Evolutionary conservation across 148 eudicot species (phyloP).

Genomic region (Heliosperma pusillum): DNA sequence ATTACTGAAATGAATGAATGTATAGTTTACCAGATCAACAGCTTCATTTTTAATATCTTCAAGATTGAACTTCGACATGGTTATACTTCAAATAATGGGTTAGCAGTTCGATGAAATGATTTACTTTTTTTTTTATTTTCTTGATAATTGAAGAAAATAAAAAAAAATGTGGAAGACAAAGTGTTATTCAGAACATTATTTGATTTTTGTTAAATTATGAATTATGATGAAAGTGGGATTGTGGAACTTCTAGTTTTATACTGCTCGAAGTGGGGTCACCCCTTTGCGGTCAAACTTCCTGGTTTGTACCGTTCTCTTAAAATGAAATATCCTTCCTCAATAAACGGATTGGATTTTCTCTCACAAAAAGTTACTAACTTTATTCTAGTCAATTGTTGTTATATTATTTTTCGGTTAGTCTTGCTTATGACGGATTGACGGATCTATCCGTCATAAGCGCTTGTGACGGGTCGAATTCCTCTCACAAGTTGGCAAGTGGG

Average conservation of each 20-base stretch:
- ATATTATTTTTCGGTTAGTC: too few species aligned
- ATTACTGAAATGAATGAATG: background rate
- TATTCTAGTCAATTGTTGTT: too few species aligned
- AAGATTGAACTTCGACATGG: conserved; percentile 41
- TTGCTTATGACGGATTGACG: too few species aligned
- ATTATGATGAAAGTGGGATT: background rate
- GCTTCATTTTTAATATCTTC: conserved; percentile 79
- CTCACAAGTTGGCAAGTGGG: too few species aligned
- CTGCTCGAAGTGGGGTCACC: background rate
- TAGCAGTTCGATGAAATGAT: too few species aligned
- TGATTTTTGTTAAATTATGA: background rate
- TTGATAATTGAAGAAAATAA: background rate
- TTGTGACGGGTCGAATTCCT: too few species aligned
- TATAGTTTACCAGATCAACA: conserved; percentile 72
- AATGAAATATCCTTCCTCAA: too few species aligned
- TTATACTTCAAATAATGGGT: background rate
- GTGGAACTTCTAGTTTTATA: background rate
- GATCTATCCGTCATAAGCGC: too few species aligned
- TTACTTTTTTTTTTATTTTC: background rate
- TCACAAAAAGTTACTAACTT: too few species aligned
- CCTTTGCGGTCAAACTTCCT: background rate
- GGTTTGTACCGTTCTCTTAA: background rate
- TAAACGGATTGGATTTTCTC: too few species aligned
- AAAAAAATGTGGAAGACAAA: background rate
- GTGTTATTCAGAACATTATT: background rate